Percentiles rank a stretch among this genome's conserved stretches.
These are phyloP conservation scores for Annulohypoxylon moriforme DNA, from an alignment of 495 filamentous ascomycete species.

Conservation along the genomic window DNA sequence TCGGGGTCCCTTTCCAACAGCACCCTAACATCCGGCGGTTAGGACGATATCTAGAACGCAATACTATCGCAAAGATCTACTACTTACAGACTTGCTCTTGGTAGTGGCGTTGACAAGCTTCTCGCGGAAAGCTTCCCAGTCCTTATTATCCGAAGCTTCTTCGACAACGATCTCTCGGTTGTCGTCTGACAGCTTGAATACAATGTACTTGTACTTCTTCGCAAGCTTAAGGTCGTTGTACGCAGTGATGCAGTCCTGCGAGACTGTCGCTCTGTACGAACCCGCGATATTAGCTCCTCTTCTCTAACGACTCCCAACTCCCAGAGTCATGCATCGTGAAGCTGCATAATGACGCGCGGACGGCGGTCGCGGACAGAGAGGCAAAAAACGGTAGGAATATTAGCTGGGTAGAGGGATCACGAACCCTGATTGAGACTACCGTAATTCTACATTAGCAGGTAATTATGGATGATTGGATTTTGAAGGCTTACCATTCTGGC, in stretches of 20 bases:
- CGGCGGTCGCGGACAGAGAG: conserved; percentile 23
- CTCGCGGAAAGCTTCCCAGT: conserved; percentile 82
- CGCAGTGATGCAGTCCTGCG: conserved; percentile 78
- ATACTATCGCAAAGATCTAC: neutral
- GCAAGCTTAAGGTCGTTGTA: conserved; percentile 94
- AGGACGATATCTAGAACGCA: conserved; percentile 1
- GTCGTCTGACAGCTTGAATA: conserved; percentile 96
- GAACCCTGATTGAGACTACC: conserved; percentile 77
- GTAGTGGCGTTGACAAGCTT: conserved; percentile 75
- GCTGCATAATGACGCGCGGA: conserved; percentile 34
- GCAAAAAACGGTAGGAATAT: conserved; percentile 27
- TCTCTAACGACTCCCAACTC: conserved; percentile 7
- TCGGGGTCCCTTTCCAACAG: conserved; percentile 79
- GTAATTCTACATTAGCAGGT: conserved; percentile 26
- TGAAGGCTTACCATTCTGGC: conserved; percentile 41
- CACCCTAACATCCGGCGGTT: conserved; percentile 53
- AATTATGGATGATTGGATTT: conserved; percentile 34
- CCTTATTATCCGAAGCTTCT: conserved; percentile 66
- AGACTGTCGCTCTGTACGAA: conserved; percentile 75
- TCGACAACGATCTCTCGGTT: conserved; percentile 90
- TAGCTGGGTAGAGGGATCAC: conserved; percentile 50
- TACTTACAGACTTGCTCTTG: conserved; percentile 56
- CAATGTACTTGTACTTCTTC: conserved; percentile 91
- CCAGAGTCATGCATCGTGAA: conserved; percentile 27
- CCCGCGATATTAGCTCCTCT: conserved; percentile 45